phyloP scores from a whole-genome alignment of 2,329 filamentous ascomycete genomes.

The Gyromitra esculenta region DNA sequence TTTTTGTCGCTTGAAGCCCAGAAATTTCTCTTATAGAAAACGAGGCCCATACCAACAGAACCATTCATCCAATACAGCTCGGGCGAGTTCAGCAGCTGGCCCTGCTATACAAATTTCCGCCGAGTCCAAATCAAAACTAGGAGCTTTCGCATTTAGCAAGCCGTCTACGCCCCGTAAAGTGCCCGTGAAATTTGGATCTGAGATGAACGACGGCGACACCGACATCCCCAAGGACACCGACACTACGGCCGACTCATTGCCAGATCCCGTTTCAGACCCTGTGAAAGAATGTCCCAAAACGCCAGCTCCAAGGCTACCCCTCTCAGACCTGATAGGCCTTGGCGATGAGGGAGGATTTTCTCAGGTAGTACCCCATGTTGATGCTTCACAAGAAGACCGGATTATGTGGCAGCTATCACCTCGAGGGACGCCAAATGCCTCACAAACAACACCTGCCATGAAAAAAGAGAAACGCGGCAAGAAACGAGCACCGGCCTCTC shows the following conservation, averaged over 20 bases:
- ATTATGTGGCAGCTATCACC: constrained; percentile 67
- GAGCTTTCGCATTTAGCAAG: constrained; percentile 49
- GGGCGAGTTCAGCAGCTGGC: constrained; percentile 21
- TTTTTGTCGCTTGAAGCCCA: constrained; percentile 15
- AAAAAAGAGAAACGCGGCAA: constrained; percentile 62
- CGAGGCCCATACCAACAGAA: constrained; percentile 29
- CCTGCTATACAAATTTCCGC: constrained; percentile 49
- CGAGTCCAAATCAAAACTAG: constrained; percentile 53
- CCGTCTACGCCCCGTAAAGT: constrained; percentile 38
- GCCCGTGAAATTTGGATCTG: neutral
- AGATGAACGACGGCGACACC: constrained; percentile 22
- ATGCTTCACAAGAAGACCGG: constrained; percentile 69
- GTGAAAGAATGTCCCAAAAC: constrained; percentile 61
- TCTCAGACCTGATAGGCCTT: constrained; percentile 68
- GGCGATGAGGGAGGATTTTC: constrained; percentile 61
- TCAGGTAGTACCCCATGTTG: constrained; percentile 59
- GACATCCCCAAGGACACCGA: constrained; percentile 3
- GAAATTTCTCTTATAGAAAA: constrained; percentile 34
- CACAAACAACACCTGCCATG: constrained; percentile 63
- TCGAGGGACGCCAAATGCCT: constrained; percentile 60
- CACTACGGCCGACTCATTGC: constrained; percentile 10
- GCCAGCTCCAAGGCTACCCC: constrained; percentile 66
- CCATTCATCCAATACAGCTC: constrained; percentile 30
- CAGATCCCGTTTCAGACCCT: constrained; percentile 18
- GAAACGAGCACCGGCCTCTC: constrained; percentile 79